phyloP scores from a whole-genome alignment of 1,139 yeast genomes.

The Trichomonascaceae sp. region DNA sequence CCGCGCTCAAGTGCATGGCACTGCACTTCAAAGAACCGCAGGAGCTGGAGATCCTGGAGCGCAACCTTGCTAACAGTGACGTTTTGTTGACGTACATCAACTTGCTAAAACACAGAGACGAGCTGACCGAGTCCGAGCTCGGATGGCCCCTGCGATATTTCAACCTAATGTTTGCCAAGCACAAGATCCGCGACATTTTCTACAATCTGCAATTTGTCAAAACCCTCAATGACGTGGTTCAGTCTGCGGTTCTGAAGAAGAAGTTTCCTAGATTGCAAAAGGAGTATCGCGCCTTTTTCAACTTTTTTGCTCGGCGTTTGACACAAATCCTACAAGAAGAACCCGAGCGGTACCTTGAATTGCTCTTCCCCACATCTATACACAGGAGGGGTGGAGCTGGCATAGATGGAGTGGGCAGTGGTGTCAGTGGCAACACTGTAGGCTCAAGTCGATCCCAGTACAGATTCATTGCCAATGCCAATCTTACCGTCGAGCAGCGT shows the following conservation, averaged over 20 bases:
- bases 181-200: background rate
- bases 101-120: background rate
- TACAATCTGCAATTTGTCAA: background rate
- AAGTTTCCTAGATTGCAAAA: background rate
- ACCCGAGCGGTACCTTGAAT: background rate
- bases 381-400: no score
- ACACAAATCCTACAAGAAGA: background rate
- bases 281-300: background rate
- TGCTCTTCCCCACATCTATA: background rate
- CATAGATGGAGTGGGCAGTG: background rate
- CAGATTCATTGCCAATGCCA: background rate
- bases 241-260: background rate
- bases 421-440: background rate
- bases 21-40: background rate
- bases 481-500: background rate
- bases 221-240: background rate
- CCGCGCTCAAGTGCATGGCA: background rate
- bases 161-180: background rate
- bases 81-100: background rate
- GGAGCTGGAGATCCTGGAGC: background rate
- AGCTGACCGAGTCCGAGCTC: background rate
- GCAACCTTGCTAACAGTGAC: background rate
- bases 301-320: background rate
- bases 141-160: background rate
- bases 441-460: no score